Percentiles rank a stretch among this genome's conserved stretches.
Conservation (phyloP, 2,329 filamentous ascomycete genomes). For the Verruconis gallopava region DNA sequence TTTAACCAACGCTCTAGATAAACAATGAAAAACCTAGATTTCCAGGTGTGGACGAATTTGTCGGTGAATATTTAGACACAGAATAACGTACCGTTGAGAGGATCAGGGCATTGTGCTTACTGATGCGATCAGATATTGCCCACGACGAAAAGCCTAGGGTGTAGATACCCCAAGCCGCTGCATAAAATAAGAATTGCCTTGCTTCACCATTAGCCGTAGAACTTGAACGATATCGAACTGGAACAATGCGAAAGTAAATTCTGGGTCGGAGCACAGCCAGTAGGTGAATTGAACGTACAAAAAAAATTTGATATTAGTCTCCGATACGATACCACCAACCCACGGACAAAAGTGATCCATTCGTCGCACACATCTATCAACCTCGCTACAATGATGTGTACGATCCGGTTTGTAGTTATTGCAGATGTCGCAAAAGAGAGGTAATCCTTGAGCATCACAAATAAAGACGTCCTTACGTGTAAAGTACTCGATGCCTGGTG, state of each 20-base stretch:
- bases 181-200: constrained; percentile 8
- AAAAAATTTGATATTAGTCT: constrained; percentile 85
- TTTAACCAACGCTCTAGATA: no score
- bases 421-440: constrained; percentile 75
- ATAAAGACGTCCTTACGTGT: constrained; percentile 75
- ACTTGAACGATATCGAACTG: constrained; percentile 22
- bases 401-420: constrained; percentile 80
- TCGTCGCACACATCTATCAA: constrained; percentile 68
- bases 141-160: constrained; percentile 3
- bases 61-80: no score
- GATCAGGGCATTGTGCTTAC: not conserved
- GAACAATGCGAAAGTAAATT: constrained; percentile 29
- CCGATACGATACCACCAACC: constrained; percentile 85
- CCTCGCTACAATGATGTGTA: constrained; percentile 72
- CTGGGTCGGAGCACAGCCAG: constrained; percentile 60
- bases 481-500: constrained; percentile 58
- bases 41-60: no score
- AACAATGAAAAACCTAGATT: no score
- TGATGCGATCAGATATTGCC: constrained; percentile 1
- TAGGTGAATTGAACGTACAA: constrained; percentile 82
- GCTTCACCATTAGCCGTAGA: no score
- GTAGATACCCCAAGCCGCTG: constrained; percentile 5
- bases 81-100: not conserved
- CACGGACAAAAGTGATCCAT: constrained; percentile 96
- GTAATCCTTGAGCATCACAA: constrained; percentile 72